phyloP scores from a whole-genome alignment of 192 early-diverging fungal genomes.

The Rhizoclosmatium globosum region DNA sequence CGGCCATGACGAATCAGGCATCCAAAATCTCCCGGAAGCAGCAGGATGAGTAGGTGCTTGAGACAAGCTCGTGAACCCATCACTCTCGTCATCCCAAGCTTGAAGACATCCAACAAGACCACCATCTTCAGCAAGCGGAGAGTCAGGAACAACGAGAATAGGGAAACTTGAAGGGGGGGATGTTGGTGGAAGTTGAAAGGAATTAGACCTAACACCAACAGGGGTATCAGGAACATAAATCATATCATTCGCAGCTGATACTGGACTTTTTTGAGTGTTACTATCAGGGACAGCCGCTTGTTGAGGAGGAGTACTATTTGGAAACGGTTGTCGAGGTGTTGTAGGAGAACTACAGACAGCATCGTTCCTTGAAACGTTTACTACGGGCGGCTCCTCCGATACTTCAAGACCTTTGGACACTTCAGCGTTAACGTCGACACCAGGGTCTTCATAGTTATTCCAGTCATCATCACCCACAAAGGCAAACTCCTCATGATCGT shows the following conservation, averaged over 20 bases:
- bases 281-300: background rate
- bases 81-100: background rate
- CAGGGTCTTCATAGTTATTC: no score
- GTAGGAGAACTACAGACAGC: no score
- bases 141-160: background rate
- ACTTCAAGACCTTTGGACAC: no score
- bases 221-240: background rate
- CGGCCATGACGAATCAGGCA: background rate
- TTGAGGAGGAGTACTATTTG: background rate
- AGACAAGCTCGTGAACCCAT: background rate
- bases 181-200: background rate
- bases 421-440: no score
- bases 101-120: background rate
- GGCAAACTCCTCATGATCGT: no score
- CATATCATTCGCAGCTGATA: background rate
- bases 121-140: background rate
- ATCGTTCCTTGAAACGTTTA: no score
- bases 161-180: conserved; percentile 4
- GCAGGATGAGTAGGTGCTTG: background rate
- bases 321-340: no score
- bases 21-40: background rate
- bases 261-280: background rate
- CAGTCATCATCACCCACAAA: no score
- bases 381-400: no score
- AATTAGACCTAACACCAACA: background rate